Base-by-base conservation (phyloP, 495 filamentous ascomycete species). In the Jackrogersella multiformis region DNA sequence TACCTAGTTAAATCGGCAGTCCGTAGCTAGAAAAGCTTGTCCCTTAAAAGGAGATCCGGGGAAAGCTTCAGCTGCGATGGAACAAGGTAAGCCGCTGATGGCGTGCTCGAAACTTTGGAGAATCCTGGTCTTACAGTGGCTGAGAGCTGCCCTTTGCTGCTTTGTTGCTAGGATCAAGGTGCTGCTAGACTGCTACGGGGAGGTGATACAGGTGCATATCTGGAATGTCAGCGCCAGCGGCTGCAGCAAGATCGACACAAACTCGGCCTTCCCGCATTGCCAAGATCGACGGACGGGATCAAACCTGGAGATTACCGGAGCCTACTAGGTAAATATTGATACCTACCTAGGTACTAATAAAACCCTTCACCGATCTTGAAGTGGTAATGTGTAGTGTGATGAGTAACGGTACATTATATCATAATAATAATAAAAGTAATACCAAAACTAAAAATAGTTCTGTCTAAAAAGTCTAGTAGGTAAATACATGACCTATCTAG, bases 21-120 rank as follows among this genome's bases (percentile, higher is more conserved):
- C 61, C 67, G 61, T 32, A 46, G 26, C 12, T 49, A 41, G 26
- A 41, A 30, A 51, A 59, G 38, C 38, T 68, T 56, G 46, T 39
- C 15, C 4, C 23, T 58, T 67, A 51, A 53, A 52, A 24, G 57
- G 56, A 61, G n/a, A 16, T 62, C 57, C 52, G 44, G 54, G 44
- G 65, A 59, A 61, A 45, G 28, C 24, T 56, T 67, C 68, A 67
- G 63, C 57, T 63, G 24, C 39, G 53, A 67, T 66, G 45, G 56
- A 39, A 23, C 42, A 71, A 71, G 36, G 53, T 35, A 23, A 49
- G 63, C 68, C 45, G 9, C 52, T 20, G 26, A 71, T 71, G 68
- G 34, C 68, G 68, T 71, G 68, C 63, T 71, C 3, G 5, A 24
- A 53, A 53, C 16, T 16, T 30, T 57, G 64, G 59, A 16, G 15